phyloP scores from a whole-genome alignment of 371 early-diverging fungal species.

The Mortierella sp. region DNA sequence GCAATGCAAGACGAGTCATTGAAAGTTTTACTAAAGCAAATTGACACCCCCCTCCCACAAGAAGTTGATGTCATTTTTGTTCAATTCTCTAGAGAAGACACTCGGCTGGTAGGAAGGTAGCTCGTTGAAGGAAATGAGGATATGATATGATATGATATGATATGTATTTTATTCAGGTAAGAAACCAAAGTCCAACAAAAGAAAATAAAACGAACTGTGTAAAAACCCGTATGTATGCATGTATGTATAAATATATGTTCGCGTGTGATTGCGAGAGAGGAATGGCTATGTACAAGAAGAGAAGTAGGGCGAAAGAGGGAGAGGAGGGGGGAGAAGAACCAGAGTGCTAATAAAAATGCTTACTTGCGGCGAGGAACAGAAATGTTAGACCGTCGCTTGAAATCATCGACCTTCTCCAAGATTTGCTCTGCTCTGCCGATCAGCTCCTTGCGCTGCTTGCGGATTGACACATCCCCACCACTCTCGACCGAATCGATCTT shows the following conservation, averaged over 20 bases:
- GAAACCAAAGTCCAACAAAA: neutral
- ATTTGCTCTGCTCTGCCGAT: slow-evolving; percentile 33
- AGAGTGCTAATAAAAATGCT: neutral
- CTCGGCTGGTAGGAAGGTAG: neutral
- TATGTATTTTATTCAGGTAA: neutral
- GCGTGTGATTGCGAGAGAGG: neutral
- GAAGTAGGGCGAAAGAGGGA: neutral
- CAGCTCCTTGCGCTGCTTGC: slow-evolving; percentile 47
- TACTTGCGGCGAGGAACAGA: neutral
- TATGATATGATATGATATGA: neutral
- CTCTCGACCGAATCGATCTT: slow-evolving; percentile 53
- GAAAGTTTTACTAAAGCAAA: too few relatives aligned
- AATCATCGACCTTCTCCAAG: slow-evolving; percentile 41
- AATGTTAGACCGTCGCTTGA: slow-evolving; percentile 38
- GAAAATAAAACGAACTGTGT: neutral
- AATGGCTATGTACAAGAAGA: neutral
- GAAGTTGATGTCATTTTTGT: neutral
- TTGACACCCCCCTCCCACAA: too few relatives aligned
- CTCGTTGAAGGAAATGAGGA: too few relatives aligned
- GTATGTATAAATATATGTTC: neutral
- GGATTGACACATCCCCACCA: slow-evolving; percentile 35
- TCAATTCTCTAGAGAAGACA: neutral
- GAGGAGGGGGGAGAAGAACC: neutral
- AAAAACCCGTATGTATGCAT: too few relatives aligned
- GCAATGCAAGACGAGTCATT: too few relatives aligned